Percentiles rank a stretch among this genome's conserved stretches.
phyloP scores from a whole-genome alignment of 306 rosid species.

The Rosa chinensis region DNA sequence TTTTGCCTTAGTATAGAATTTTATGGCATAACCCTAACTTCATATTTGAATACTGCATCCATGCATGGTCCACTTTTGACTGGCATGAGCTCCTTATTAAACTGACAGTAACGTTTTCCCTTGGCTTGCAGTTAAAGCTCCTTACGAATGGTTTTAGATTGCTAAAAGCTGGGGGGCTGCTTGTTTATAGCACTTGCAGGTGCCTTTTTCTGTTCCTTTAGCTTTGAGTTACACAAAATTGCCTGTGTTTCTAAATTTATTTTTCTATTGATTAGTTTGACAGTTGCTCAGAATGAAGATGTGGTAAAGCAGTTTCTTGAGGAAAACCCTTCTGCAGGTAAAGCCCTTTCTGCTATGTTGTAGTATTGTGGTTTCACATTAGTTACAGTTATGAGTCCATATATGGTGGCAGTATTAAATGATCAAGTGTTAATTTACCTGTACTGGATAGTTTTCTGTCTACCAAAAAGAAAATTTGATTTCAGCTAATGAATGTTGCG shows the following conservation, averaged over 20 bases:
- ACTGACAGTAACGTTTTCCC: slow-evolving; percentile 12
- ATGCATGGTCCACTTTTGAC: background rate
- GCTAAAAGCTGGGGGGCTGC: slow-evolving; percentile 75
- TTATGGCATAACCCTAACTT: background rate
- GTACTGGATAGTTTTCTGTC: too few species aligned
- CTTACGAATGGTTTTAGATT: slow-evolving; percentile 80
- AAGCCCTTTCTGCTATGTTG: slow-evolving; percentile 25
- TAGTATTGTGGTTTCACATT: background rate
- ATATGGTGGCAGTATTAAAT: background rate
- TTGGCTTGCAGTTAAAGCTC: slow-evolving; percentile 66
- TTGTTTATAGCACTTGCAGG: slow-evolving; percentile 99
- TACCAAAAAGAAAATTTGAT: too few species aligned
- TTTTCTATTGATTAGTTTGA: slow-evolving; percentile 52
- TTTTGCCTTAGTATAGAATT: background rate
- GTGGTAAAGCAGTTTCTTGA: slow-evolving; percentile 80
- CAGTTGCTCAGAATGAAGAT: slow-evolving; percentile 84
- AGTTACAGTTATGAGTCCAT: background rate
- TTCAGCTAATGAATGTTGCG: too few species aligned
- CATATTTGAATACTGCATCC: background rate
- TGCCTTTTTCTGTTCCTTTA: slow-evolving; percentile 28
- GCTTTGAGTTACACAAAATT: background rate
- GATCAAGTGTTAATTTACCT: background rate
- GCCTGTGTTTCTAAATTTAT: slow-evolving; percentile 18
- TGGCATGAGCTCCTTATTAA: background rate
- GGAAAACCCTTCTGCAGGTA: slow-evolving; percentile 70